Evolutionary conservation across 2,329 filamentous ascomycete species (phyloP).

Genomic region (Clarireedia sp.): DNA sequence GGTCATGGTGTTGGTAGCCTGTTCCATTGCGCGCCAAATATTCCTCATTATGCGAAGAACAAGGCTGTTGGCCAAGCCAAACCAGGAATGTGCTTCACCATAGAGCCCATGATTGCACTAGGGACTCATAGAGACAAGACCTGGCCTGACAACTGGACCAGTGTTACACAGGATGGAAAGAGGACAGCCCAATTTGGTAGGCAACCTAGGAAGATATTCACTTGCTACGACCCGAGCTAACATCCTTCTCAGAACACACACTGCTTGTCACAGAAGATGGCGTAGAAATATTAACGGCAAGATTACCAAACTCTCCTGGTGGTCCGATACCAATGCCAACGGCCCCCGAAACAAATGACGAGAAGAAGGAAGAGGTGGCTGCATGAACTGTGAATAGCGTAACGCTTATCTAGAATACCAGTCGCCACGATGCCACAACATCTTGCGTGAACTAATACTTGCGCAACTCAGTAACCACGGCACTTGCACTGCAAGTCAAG

Average conservation of each 20-base stretch:
- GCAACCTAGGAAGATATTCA: slow-evolving; percentile 25
- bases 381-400: background rate
- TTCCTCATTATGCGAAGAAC: slow-evolving; percentile 97
- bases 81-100: slow-evolving; percentile 96
- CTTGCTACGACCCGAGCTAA: slow-evolving; percentile 12
- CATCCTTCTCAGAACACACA: slow-evolving; percentile 58
- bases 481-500: background rate
- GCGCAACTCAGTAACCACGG: background rate
- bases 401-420: background rate
- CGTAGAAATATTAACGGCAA: slow-evolving; percentile 72
- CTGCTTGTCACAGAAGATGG: slow-evolving; percentile 76
- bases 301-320: slow-evolving; percentile 56
- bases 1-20: slow-evolving; percentile 90
- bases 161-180: slow-evolving; percentile 82
- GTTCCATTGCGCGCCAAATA: slow-evolving; percentile 89
- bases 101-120: slow-evolving; percentile 95
- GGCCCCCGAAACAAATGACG: slow-evolving; percentile 14
- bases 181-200: slow-evolving; percentile 86
- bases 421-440: background rate
- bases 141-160: slow-evolving; percentile 99
- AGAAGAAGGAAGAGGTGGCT: slow-evolving; percentile 4
- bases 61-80: slow-evolving; percentile 93
- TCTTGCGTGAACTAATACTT: background rate
- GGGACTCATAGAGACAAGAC: slow-evolving; percentile 89
- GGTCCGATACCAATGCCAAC: slow-evolving; percentile 47